Evolutionary conservation across 2,329 filamentous ascomycete genomes (phyloP), one percentile per base, ranked within the genome.

Genomic region (Nothophoma quercina): DNA sequence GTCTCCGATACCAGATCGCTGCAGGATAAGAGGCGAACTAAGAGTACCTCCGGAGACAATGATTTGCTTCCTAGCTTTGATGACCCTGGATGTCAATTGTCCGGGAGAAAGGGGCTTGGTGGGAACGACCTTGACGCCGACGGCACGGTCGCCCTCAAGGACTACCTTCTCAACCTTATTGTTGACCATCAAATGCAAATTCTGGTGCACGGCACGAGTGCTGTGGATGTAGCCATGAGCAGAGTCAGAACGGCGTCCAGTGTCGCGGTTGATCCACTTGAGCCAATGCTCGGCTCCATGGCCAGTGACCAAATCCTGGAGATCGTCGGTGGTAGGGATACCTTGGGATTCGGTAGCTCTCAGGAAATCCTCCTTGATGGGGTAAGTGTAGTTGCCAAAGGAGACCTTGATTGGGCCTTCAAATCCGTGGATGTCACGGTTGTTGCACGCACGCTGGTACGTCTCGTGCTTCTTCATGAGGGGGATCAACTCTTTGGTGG

Each of bases 361-460:
- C 29, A 92, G 78, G 79, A 92, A 92, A 73, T 93, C 89, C 43
- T 92, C 87, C 81, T 89, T 91, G 74, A 93, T 86, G 1, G 89
- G 89, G 62, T 93, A 93, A 4, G 87, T 89, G 74, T 91, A 88
- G 74, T 91, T 91, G 29, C 88, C 71, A 59, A 92, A 92, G 0
- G 88, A 91, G 30, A 91, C 88, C 75, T 91, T 91, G 77, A 92
- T 91, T 0, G 90, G 90, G 0, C 90, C 89, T 26, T 91, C 88
- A 49, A 87, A 90, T 1, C 90, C 90, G 65, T 93, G 90, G 18
- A 89, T 71, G 8, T 89, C 86, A 56, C 83, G 82, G 61, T 81
- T 80, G 58, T 79, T 77, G 67, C 70, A 77, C 9, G 76, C 64
- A 38, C 75, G 70, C 55, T 92, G 89, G 64, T 91, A 92, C 0